Evolutionary conservation across 257 asterid genomes (phyloP).

Genomic region (Jaltomata sinuosa): DNA sequence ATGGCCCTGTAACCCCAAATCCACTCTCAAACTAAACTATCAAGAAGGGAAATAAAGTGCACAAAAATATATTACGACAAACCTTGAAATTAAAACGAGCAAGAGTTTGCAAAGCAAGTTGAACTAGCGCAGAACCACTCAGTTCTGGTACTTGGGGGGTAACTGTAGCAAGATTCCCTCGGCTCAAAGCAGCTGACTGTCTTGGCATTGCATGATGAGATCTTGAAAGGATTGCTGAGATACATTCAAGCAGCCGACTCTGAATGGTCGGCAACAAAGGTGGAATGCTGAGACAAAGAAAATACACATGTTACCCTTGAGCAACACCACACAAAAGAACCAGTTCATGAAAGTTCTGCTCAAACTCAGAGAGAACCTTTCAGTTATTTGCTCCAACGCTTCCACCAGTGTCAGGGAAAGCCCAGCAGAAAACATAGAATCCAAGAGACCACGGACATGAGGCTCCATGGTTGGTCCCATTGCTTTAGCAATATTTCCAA

Average conservation of each 20-base stretch:
- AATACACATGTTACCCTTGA: constrained; percentile 11
- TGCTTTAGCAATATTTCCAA: constrained; percentile 95
- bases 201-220: constrained; percentile 63
- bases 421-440: constrained; percentile 93
- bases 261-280: constrained; percentile 86
- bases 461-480: constrained; percentile 94
- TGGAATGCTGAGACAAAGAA: constrained; percentile 64
- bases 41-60: not conserved
- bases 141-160: constrained; percentile 70
- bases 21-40: not conserved
- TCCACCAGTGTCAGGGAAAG: constrained; percentile 75
- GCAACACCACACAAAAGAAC: constrained; percentile 3
- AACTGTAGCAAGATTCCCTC: constrained; percentile 53
- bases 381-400: constrained; percentile 74
- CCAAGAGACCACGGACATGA: constrained; percentile 79
- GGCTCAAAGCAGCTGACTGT: constrained; percentile 37
- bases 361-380: constrained; percentile 38
- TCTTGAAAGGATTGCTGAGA: constrained; percentile 77
- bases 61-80: constrained; percentile 6
- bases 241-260: constrained; percentile 80
- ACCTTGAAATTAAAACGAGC: constrained; percentile 87
- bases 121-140: constrained; percentile 83
- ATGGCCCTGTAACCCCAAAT: constrained; percentile 57
- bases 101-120: constrained; percentile 91
- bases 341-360: constrained; percentile 1